Percentiles rank a stretch among this genome's conserved stretches.
These are phyloP conservation scores for Plasmodium vivax DNA, from an alignment of 169 alveolate species.

Conservation along the genomic window DNA sequence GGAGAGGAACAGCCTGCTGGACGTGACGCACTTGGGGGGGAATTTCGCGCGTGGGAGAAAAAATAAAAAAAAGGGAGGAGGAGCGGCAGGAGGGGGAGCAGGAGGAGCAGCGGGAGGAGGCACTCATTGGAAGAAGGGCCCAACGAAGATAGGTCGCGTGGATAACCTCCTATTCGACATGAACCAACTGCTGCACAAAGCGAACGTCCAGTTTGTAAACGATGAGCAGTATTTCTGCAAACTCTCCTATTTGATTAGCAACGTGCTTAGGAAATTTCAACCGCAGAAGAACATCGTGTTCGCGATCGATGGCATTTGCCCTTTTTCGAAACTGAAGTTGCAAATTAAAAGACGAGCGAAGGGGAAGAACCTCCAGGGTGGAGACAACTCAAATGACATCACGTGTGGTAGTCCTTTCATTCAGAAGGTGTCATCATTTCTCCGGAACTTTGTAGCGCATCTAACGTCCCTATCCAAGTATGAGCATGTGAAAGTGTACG, in stretches of 20 bases:
- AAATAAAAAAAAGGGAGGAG: not conserved
- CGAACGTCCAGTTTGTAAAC: conserved; percentile 50
- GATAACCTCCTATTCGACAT: conserved; percentile 79
- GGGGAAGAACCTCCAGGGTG: not conserved
- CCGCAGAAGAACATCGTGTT: conserved; percentile 75
- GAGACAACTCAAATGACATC: conserved; percentile 46
- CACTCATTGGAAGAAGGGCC: not conserved
- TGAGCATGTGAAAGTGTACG: conserved; percentile 40
- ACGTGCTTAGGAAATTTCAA: conserved; percentile 53
- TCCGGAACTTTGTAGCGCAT: conserved; percentile 59
- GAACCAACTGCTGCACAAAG: conserved; percentile 81
- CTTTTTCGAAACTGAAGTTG: conserved; percentile 77
- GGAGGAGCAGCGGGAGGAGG: not conserved
- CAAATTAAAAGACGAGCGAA: conserved; percentile 75
- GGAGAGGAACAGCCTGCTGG: conserved; percentile 25
- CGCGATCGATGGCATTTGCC: conserved; percentile 82
- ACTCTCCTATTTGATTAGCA: conserved; percentile 59
- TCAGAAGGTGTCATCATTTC: conserved; percentile 47
- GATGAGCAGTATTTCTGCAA: conserved; percentile 59
- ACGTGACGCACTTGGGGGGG: not conserved
- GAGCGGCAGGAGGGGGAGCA: too few relatives aligned
- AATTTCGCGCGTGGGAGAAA: not conserved
- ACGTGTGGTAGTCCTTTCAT: conserved; percentile 79
- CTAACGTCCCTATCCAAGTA: conserved; percentile 30
- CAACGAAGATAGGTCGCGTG: not conserved